phyloP scores from a whole-genome alignment of 768 basidiomycete species.

The Naematelia aurantialba region DNA sequence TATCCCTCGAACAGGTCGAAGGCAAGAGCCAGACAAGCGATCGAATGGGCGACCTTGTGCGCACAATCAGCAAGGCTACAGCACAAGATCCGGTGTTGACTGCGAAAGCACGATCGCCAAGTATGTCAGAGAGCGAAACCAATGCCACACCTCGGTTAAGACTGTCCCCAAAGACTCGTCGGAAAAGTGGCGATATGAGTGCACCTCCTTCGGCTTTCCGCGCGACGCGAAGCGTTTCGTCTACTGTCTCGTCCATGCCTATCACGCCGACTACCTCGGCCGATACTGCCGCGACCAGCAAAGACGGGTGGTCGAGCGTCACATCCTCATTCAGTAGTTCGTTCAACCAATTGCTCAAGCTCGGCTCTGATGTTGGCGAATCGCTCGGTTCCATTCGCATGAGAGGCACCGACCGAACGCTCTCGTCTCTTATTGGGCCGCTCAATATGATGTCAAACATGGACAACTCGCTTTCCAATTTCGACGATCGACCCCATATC shows the following conservation, averaged over 20 bases:
- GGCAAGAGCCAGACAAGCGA: conserved; percentile 18
- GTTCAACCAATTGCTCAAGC: conserved; percentile 37
- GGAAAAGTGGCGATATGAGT: not conserved
- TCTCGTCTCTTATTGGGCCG: conserved; percentile 33
- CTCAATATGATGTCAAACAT: conserved; percentile 14
- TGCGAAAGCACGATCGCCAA: conserved; percentile 4
- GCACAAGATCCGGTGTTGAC: conserved; percentile 21
- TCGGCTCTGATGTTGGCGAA: conserved; percentile 30
- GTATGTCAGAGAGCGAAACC: conserved; percentile 3
- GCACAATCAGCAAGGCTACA: conserved; percentile 38
- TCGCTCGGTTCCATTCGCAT: conserved; percentile 29
- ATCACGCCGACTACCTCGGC: not conserved
- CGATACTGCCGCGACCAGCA: not conserved
- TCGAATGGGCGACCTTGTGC: conserved; percentile 27
- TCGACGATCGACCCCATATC: conserved; percentile 74
- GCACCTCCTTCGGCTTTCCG: conserved; percentile 17
- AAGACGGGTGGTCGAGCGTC: conserved; percentile 37
- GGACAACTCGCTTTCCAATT: conserved; percentile 40
- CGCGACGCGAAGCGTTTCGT: not conserved
- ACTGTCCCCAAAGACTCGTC: not conserved
- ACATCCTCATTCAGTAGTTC: conserved; percentile 36
- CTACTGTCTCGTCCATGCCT: not conserved
- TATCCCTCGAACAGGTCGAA: conserved; percentile 35
- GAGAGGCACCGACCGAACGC: conserved; percentile 24
- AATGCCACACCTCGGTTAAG: not conserved